phyloP scores from a whole-genome alignment of 1,284 basidiomycete species.

The Butyriboletus appendiculatus region DNA sequence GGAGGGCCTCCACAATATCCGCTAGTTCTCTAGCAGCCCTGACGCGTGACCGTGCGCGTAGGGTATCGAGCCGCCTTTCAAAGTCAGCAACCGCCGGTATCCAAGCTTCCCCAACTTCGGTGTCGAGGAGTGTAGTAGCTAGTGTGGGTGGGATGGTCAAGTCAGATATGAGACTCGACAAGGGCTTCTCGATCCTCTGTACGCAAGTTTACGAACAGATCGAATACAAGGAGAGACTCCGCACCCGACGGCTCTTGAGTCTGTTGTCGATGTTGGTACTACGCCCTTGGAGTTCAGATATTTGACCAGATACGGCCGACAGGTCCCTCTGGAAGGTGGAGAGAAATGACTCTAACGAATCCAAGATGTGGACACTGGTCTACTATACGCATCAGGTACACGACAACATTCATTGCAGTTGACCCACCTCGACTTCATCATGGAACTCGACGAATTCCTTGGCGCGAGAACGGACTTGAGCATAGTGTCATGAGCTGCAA shows the following conservation, averaged over 20 bases:
- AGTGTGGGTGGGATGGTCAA: slow-evolving; percentile 84
- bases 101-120: slow-evolving; percentile 83
- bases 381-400: slow-evolving; percentile 32
- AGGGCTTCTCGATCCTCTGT: slow-evolving; percentile 86
- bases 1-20: slow-evolving; percentile 82
- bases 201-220: slow-evolving; percentile 6
- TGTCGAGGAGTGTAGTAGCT: slow-evolving; percentile 81
- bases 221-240: slow-evolving; percentile 25
- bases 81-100: slow-evolving; percentile 78
- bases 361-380: slow-evolving; percentile 77
- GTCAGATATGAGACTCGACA: slow-evolving; percentile 79
- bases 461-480: slow-evolving; percentile 49
- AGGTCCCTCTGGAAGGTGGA: slow-evolving; percentile 96
- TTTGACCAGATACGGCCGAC: slow-evolving; percentile 91
- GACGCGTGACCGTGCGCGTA: slow-evolving; percentile 73
- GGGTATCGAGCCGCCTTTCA: slow-evolving; percentile 70
- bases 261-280: slow-evolving; percentile 89
- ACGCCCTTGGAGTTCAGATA: slow-evolving; percentile 88
- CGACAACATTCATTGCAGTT: slow-evolving; percentile 1
- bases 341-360: slow-evolving; percentile 87
- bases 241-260: slow-evolving; percentile 80
- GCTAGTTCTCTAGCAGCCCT: slow-evolving; percentile 83
- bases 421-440: slow-evolving; percentile 69
- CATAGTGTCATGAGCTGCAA: background rate
- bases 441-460: slow-evolving; percentile 82